Base-by-base conservation (phyloP, 306 rosid species). In the Morella rubra region DNA sequence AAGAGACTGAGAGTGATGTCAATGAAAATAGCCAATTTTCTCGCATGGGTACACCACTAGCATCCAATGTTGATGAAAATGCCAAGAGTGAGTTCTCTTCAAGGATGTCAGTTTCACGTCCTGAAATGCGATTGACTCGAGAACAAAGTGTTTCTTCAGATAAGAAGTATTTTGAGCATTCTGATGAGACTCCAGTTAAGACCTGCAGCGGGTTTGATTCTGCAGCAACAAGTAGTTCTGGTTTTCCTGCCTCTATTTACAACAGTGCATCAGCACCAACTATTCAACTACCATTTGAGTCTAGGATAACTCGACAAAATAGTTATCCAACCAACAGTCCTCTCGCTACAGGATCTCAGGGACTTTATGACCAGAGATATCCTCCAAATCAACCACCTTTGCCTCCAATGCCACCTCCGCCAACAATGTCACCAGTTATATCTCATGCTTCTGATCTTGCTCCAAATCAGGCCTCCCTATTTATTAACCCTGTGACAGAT, bases 341-440 rank as follows among this genome's bases (percentile, higher is more conserved):
- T 13, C 93, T 87, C 73, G 76, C 88, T 71, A n/a, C 92, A 53
- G 90, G 91, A 50, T 87, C 93, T 85, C 93, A 87, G 74, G 97
- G 97, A 81, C 80, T 69, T 37, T 91, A 91, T 85, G 99, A 95
- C 77, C 96, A 79, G 73, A 89, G 97, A 72, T 91, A 86, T 88
- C 76, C 83, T 66, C 82, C 85, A 53, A 91, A 83, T 87, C 99
- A 92, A 83, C 99, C 99, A 75, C 99, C 97, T 76, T 80, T 95
- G 78, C 99, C 99, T 72, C 97, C 96, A 3, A 86, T 91, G 92
- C 99, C 96, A 2, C 99, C 97, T n/a, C 97, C 97, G 37, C 86
- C 83, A 64, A 87, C 93, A 18, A 80, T 84, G 51, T 85, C 80
- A 27, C 88, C 93, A 50, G 83, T 88, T 72, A 83, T 92, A 62